These are phyloP conservation scores for Heimioporus retisporus DNA, from an alignment of 1,284 basidiomycete species.

Conservation along the genomic window DNA sequence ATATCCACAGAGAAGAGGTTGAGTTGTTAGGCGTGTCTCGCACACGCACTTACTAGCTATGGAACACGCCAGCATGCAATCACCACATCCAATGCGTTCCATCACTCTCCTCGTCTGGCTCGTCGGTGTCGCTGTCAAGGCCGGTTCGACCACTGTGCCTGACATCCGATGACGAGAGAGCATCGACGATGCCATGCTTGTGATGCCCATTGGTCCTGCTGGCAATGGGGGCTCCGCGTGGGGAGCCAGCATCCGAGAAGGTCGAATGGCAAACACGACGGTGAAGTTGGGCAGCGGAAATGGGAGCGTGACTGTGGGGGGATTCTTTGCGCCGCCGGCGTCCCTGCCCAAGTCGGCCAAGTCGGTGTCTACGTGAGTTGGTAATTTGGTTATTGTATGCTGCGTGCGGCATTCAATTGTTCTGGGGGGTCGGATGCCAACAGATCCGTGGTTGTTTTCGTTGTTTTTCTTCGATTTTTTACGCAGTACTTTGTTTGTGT, in stretches of 20 bases:
- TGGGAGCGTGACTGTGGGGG: conserved; percentile 69
- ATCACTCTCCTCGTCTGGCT: conserved; percentile 32
- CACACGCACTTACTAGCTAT: too few relatives aligned
- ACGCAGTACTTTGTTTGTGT: too few relatives aligned
- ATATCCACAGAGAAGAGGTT: too few relatives aligned
- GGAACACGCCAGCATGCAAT: too few relatives aligned
- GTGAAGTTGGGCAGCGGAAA: conserved; percentile 11
- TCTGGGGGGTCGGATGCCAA: too few relatives aligned
- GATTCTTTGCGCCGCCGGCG: conserved; percentile 75
- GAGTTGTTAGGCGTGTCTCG: too few relatives aligned
- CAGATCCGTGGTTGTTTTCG: too few relatives aligned
- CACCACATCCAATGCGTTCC: too few relatives aligned
- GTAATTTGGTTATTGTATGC: too few relatives aligned
- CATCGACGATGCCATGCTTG: conserved; percentile 79
- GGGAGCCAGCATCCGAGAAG: conserved; percentile 19
- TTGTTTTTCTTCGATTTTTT: too few relatives aligned
- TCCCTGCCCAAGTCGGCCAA: conserved; percentile 19
- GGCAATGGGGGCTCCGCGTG: conserved; percentile 24
- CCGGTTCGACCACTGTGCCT: conserved; percentile 31
- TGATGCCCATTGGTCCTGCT: conserved; percentile 74
- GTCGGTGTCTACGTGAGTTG: too few relatives aligned
- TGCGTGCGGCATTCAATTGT: too few relatives aligned
- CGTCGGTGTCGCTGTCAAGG: conserved; percentile 40
- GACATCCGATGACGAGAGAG: conserved; percentile 69
- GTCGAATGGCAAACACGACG: conserved; percentile 20